Conservation (phyloP, 129 eudicot genomes). For the Artemisia annua region DNA sequence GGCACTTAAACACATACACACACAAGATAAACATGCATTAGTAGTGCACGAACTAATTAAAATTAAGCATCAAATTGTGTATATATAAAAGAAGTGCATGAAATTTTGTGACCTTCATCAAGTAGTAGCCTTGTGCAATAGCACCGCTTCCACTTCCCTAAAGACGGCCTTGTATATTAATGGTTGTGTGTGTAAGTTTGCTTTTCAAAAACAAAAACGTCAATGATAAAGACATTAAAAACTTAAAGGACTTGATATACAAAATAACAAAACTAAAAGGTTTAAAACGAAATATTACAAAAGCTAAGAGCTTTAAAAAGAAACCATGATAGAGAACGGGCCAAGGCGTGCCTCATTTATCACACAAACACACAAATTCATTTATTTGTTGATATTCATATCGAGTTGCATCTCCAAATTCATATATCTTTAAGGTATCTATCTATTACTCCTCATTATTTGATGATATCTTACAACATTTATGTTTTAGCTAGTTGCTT, state of each 20-base stretch:
- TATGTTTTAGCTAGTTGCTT: no score
- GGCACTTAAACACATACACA: no score
- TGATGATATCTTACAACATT: background rate
- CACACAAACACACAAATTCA: background rate
- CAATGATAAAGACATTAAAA: background rate
- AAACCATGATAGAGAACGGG: constrained; percentile 24
- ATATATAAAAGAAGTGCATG: no score
- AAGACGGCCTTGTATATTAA: no score
- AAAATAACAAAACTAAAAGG: background rate
- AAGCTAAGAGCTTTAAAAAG: constrained; percentile 19
- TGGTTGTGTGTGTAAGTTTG: no score
- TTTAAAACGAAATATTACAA: background rate
- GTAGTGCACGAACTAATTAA: no score
- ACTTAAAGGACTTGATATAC: background rate
- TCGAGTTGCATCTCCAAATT: constrained; percentile 13
- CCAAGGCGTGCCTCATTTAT: constrained; percentile 29
- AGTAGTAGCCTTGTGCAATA: no score
- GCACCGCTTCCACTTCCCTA: no score
- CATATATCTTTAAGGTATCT: background rate
- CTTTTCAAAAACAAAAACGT: background rate
- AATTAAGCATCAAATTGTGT: no score
- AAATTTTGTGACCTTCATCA: no score
- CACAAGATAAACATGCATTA: no score
- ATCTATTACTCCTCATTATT: background rate
- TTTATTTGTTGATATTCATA: constrained; percentile 8